Conservation (phyloP, 2,329 filamentous ascomycete species). For the Alternaria incomplexa region DNA sequence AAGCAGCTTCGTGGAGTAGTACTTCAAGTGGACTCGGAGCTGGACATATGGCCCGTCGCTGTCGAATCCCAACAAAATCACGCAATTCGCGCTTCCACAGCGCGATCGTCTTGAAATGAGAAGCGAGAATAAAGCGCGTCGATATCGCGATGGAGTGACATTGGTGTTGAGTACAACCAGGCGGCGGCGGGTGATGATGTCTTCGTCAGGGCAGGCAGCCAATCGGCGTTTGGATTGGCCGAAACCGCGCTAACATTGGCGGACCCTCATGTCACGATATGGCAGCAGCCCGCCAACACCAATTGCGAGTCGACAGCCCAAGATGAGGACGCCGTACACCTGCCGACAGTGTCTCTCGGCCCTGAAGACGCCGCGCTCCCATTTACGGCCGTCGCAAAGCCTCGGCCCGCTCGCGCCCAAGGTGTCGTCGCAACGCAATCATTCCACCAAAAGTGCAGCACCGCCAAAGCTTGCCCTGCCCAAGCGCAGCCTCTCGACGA, state of each 20-base stretch:
- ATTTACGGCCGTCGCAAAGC: constrained; percentile 30
- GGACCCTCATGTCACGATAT: constrained; percentile 21
- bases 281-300: constrained; percentile 1
- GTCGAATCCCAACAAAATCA: no score
- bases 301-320: constrained; percentile 24
- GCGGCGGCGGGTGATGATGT: background rate
- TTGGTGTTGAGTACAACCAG: background rate
- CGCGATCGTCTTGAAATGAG: no score
- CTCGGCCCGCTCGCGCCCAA: constrained; percentile 34
- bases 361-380: constrained; percentile 38
- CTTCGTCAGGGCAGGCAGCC: background rate
- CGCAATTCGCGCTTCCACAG: no score
- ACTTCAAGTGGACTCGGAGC: no score
- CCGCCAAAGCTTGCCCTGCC: constrained; percentile 32
- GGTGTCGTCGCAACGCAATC: constrained; percentile 32
- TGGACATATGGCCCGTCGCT: no score
- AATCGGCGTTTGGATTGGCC: constrained; percentile 19
- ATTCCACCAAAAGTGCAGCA: constrained; percentile 41
- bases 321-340: constrained; percentile 50
- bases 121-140: no score
- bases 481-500: constrained; percentile 39
- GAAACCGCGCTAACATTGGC: constrained; percentile 18
- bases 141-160: no score
- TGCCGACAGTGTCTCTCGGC: constrained; percentile 49
- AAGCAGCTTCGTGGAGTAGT: no score